A percentile compares a stretch with the other conserved stretches of the same genome.
Conservation (phyloP, 495 filamentous ascomycete genomes). For the Xylaria sp. region DNA sequence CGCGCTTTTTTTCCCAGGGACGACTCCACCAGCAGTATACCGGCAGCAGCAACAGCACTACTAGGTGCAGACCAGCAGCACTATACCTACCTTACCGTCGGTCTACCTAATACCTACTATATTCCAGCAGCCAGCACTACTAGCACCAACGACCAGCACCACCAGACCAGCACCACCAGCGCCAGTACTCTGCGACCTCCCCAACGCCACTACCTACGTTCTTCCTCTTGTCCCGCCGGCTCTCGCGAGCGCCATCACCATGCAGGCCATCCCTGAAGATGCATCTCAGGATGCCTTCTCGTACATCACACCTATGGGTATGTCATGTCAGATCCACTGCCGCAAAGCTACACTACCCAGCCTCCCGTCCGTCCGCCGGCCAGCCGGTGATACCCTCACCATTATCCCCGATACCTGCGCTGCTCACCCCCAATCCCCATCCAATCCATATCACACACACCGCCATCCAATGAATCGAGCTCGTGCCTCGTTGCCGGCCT, state of each 20-base stretch:
- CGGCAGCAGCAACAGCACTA: not conserved
- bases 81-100: too few species aligned
- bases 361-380: conserved; percentile 1
- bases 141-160: not conserved
- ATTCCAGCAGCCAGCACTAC: too few species aligned
- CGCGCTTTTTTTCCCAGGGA: not conserved
- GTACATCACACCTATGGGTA: conserved; percentile 59
- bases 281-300: conserved; percentile 40
- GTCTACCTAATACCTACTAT: too few species aligned
- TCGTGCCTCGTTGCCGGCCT: conserved; percentile 48
- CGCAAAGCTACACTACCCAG: not conserved
- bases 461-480: conserved; percentile 54
- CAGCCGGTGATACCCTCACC: conserved; percentile 28
- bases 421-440: conserved; percentile 35
- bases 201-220: not conserved
- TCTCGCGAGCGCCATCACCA: conserved; percentile 40
- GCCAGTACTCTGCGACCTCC: not conserved
- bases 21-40: conserved; percentile 4
- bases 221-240: not conserved
- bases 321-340: conserved; percentile 46
- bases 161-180: not conserved
- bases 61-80: too few species aligned
- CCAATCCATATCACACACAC: conserved; percentile 27
- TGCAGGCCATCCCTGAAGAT: conserved; percentile 54
- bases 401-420: conserved; percentile 30